These are phyloP conservation scores for Aspergillus saccharolyticus DNA, from an alignment of 495 filamentous ascomycete genomes.

Conservation along the genomic window DNA sequence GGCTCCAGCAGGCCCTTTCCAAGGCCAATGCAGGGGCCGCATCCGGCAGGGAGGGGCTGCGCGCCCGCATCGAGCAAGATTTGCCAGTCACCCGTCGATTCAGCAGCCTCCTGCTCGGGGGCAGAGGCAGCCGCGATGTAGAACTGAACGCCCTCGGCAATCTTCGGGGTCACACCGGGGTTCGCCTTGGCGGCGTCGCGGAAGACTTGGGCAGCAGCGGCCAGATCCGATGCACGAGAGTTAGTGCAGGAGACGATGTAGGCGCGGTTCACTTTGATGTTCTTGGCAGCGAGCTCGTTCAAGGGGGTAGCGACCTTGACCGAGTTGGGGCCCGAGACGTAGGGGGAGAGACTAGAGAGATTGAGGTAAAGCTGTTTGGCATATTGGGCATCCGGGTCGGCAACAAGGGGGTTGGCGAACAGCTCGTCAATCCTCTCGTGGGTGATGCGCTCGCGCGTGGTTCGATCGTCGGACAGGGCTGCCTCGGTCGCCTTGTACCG, in stretches of 20 bases:
- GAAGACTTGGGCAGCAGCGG: slow-evolving; percentile 82
- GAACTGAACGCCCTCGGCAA: slow-evolving; percentile 75
- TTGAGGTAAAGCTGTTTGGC: slow-evolving; percentile 75
- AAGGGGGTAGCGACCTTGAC: slow-evolving; percentile 81
- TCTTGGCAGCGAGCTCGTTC: slow-evolving; percentile 60
- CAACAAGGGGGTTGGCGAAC: slow-evolving; percentile 57
- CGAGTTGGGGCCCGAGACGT: slow-evolving; percentile 86
- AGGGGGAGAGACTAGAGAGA: slow-evolving; percentile 78
- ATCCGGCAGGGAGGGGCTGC: slow-evolving; percentile 67
- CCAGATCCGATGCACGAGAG: slow-evolving; percentile 74
- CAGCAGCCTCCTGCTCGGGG: slow-evolving; percentile 72
- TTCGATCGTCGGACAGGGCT: slow-evolving; percentile 47
- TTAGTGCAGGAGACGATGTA: slow-evolving; percentile 95
- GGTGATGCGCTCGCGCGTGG: slow-evolving; percentile 51
- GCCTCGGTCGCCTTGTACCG: slow-evolving; percentile 67
- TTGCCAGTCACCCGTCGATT: slow-evolving; percentile 86
- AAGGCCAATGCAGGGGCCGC: slow-evolving; percentile 88
- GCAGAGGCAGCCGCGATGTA: slow-evolving; percentile 88
- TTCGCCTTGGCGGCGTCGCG: slow-evolving; percentile 60
- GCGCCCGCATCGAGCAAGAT: slow-evolving; percentile 76
- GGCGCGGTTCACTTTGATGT: slow-evolving; percentile 77
- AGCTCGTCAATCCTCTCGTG: slow-evolving; percentile 69
- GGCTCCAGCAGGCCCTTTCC: slow-evolving; percentile 75
- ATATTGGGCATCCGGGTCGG: slow-evolving; percentile 75
- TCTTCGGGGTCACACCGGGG: slow-evolving; percentile 58